phyloP scores from a whole-genome alignment of 352 stramenopile genomes.

The Pythium sp. region DNA sequence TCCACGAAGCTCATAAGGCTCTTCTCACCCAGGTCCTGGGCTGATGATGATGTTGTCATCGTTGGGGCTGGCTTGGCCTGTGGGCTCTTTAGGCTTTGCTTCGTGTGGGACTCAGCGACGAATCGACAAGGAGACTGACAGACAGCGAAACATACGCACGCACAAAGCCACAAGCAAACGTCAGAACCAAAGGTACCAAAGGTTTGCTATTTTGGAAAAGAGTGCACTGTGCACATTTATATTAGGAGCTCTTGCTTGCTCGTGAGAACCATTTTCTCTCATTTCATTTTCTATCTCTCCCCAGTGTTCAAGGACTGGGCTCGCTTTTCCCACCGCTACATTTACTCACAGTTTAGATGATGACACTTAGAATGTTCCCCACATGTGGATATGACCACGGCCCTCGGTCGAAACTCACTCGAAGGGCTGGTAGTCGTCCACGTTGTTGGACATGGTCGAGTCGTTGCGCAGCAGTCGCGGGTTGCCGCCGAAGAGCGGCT shows the following conservation, averaged over 20 bases:
- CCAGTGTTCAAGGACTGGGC: not conserved
- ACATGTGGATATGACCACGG: too few species aligned
- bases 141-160: not conserved
- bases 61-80: too few species aligned
- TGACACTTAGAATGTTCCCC: not conserved
- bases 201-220: not conserved
- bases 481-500: conserved; percentile 36
- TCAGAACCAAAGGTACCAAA: not conserved
- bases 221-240: not conserved
- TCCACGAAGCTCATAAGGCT: conserved; percentile 8
- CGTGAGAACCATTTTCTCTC: not conserved
- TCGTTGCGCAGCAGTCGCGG: conserved; percentile 12
- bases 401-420: not conserved
- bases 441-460: not conserved
- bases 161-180: not conserved
- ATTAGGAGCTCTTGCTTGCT: too few species aligned
- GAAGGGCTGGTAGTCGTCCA: conserved; percentile 3
- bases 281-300: not conserved
- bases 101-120: not conserved
- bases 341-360: not conserved
- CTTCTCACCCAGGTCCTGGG: conserved; percentile 13
- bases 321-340: not conserved
- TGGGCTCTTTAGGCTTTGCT: too few species aligned
- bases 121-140: not conserved
- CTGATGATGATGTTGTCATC: not conserved